These are phyloP conservation scores for Gloeopeniophorella convolvens DNA, from an alignment of 768 basidiomycete genomes.

Conservation along the genomic window DNA sequence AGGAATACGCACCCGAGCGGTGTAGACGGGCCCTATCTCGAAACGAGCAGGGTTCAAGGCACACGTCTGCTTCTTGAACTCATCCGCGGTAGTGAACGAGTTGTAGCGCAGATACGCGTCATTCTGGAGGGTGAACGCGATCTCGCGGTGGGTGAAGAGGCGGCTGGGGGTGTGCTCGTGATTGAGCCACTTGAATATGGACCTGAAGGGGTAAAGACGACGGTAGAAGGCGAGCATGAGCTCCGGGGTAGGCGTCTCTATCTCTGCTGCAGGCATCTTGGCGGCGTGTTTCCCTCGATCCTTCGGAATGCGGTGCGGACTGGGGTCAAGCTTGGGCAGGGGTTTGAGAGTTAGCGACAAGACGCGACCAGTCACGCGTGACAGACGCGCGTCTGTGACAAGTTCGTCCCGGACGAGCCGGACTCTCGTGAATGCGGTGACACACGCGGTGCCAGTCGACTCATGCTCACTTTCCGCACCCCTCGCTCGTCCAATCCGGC, in stretches of 20 bases:
- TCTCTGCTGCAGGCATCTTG: slow-evolving; percentile 18
- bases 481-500: too few species aligned
- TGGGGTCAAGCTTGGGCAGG: background rate
- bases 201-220: slow-evolving; percentile 90
- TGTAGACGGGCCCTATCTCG: slow-evolving; percentile 95
- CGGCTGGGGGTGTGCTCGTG: slow-evolving; percentile 76
- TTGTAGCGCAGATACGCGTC: slow-evolving; percentile 95
- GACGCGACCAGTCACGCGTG: slow-evolving; percentile 18
- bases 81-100: slow-evolving; percentile 78
- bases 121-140: slow-evolving; percentile 85
- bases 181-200: slow-evolving; percentile 91
- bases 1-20: slow-evolving; percentile 58
- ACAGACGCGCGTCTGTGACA: slow-evolving; percentile 5
- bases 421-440: background rate
- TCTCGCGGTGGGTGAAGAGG: slow-evolving; percentile 90
- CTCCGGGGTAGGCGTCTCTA: slow-evolving; percentile 39
- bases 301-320: background rate
- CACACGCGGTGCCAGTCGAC: too few species aligned
- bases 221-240: slow-evolving; percentile 79
- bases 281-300: background rate
- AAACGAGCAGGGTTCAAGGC: slow-evolving; percentile 86
- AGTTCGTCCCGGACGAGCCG: slow-evolving; percentile 4
- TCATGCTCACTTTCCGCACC: too few species aligned
- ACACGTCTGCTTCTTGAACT: slow-evolving; percentile 86
- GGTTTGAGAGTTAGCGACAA: background rate